Evolutionary conservation across 352 stramenopile genomes (phyloP), one percentile per base, ranked within the genome.

Genomic region (Phytophthora idaei): DNA sequence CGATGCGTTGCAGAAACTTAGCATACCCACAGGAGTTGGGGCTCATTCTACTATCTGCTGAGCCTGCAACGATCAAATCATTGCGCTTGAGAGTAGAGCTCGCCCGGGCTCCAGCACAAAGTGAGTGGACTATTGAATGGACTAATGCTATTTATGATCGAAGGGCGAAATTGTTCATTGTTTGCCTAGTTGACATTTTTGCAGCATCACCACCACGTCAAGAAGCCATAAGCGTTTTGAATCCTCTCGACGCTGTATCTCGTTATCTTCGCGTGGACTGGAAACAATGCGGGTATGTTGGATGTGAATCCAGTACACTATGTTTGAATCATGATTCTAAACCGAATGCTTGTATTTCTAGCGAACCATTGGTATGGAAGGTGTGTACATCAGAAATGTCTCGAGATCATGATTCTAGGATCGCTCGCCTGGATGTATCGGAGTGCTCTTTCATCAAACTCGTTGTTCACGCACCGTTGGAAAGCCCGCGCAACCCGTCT

Each of bases 371-470:
- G 6, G 10, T 49, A 17, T 73, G 64, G 64, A 47, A 63, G 14
- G 12, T 11, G 15, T 34, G 25, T 10, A 39, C 32, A 21, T 28
- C 44, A n/a, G 15, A 9, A 42, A 52, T 15, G 28, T 34, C 50
- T 27, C 39, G 15, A 28, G 14, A 55, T 36, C 36, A 57, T 9
- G 31, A 51, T 25, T 56, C 55, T 39, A 73, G 37, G 31, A 61
- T 48, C 21, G 62, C 64, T 48, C 59, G 17, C 14, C 29, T 81
- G 11, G 27, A 77, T 29, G 15, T 65, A 15, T 6, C 39, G 0
- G 25, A 48, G 3, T 83, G 75, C 27, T 64, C 56, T 21, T 79
- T 77, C 17, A 47, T 83, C 4, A 83, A 78, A 59, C 56, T 83
- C 7, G 14, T 81, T 46, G 36, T 81, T 1, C 48, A 81, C 17